Conservation (phyloP, 352 stramenopile species). For the Pythium coloratum region DNA sequence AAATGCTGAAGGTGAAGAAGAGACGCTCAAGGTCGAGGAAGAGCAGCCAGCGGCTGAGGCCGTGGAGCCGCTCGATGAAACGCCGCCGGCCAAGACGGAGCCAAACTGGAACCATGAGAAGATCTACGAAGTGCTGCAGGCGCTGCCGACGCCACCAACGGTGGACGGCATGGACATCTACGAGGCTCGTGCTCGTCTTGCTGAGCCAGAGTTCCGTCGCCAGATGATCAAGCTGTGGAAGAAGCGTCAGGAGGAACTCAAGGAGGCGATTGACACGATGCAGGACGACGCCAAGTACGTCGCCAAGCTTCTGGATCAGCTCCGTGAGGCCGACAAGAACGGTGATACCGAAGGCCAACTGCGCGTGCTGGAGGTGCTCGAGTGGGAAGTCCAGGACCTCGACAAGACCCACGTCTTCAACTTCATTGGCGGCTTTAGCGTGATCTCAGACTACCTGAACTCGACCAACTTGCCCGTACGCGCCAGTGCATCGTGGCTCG, state of each 20-base stretch:
- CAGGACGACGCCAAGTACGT: slow-evolving; percentile 83
- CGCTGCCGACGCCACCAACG: slow-evolving; percentile 69
- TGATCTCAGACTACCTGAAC: slow-evolving; percentile 74
- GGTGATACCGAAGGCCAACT: slow-evolving; percentile 49
- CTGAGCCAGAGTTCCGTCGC: slow-evolving; percentile 64
- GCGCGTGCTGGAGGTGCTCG: slow-evolving; percentile 61
- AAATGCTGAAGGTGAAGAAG: slow-evolving; percentile 15
- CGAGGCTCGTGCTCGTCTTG: slow-evolving; percentile 66
- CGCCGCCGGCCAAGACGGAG: slow-evolving; percentile 33
- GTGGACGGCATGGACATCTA: slow-evolving; percentile 81
- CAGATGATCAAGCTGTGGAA: slow-evolving; percentile 83
- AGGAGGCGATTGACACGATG: slow-evolving; percentile 75
- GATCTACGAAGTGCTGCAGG: slow-evolving; percentile 79
- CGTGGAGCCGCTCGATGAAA: slow-evolving; percentile 27
- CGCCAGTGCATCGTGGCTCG: slow-evolving; percentile 61
- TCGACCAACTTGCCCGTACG: slow-evolving; percentile 63
- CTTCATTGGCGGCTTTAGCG: slow-evolving; percentile 78
- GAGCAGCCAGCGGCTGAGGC: neutral
- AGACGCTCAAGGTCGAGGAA: slow-evolving; percentile 17
- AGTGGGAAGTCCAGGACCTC: slow-evolving; percentile 88
- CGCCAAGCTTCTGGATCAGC: slow-evolving; percentile 68
- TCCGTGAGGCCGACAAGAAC: slow-evolving; percentile 57
- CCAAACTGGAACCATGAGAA: slow-evolving; percentile 87
- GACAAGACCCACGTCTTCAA: slow-evolving; percentile 89
- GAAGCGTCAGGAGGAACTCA: slow-evolving; percentile 75